Base-by-base conservation (phyloP, 2,329 filamentous ascomycete species). In the Fusarium albosuccineum region DNA sequence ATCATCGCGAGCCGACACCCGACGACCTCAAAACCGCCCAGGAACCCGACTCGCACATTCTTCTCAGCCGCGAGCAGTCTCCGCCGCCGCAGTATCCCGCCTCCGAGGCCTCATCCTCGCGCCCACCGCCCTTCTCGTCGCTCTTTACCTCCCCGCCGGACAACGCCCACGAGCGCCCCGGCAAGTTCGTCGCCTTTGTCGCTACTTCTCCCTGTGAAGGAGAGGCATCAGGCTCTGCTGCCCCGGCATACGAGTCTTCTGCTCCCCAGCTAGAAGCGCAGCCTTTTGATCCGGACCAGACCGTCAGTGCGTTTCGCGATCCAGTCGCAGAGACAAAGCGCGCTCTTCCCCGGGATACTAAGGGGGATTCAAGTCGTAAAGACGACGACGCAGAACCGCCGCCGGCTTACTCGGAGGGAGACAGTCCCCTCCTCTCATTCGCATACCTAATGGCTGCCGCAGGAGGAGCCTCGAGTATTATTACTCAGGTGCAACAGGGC, bases 401-500 rank as follows among this genome's bases (percentile, higher is more conserved):
- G 64, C 96, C 96, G 60, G 95, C 96, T 59, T 99, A 99, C 80
- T 94, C 92, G 71, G 95, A 98, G 88, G 94, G 95, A 74, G 91
- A 90, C 64, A 97, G 93, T 83, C 96, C 96, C 66, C 89, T 99
- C 78, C 87, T 92, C 64, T 93, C 93, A 60, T 99, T 99, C 77
- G 91, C 92, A 74, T 99, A 97, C 88, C 89, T 97, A 79, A 99
- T 99, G 96, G 94, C 96, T 82, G 92, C 94, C 79, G 94, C 95
- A 82, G 95, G 95, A 86, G 95, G 94, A 83, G 92, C 94, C 74
- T 91, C 94, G 84, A 98, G 96, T 88, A 97, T 99, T 78, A 97
- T 99, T 83, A 99, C 96, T 81, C 96, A 99, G 84, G 96, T 99
- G 74, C 94, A 97, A 78, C 96, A 99, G 82, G 92, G 92, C 70